Conservation (phyloP, 2,329 filamentous ascomycete genomes). For the Trichophaea hybrida region DNA sequence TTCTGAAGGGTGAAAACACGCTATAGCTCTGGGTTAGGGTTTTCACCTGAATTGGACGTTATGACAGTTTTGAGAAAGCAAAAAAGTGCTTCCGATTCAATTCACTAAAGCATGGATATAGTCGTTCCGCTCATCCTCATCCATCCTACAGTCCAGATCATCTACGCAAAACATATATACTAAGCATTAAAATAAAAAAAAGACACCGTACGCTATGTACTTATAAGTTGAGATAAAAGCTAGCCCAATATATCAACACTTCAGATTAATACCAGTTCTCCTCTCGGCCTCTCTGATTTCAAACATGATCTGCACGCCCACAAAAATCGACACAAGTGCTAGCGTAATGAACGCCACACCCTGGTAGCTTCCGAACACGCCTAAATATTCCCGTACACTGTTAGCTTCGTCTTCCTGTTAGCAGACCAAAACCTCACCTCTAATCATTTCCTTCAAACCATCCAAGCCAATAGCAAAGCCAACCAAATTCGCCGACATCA, state of each 20-base stretch:
- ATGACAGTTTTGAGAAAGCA: no score
- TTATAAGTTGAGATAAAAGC: not conserved
- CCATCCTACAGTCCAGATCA: no score
- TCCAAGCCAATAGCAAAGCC: slow-evolving; percentile 89
- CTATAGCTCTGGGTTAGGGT: no score
- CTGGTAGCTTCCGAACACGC: slow-evolving; percentile 16
- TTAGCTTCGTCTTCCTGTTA: slow-evolving; percentile 5
- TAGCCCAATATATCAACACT: slow-evolving; percentile 43
- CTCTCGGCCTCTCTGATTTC: slow-evolving; percentile 77
- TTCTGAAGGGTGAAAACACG: no score
- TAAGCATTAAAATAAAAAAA: no score
- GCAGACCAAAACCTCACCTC: slow-evolving; percentile 12
- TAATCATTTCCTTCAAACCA: slow-evolving; percentile 48
- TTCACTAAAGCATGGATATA: no score
- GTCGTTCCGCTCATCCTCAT: no score
- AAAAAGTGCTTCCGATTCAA: no score
- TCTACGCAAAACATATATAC: no score
- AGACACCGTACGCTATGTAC: no score
- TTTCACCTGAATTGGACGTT: no score
- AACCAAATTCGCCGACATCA: slow-evolving; percentile 90
- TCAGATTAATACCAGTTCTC: slow-evolving; percentile 66
- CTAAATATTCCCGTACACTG: not conserved
- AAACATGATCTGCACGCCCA: slow-evolving; percentile 89
- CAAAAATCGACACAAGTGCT: slow-evolving; percentile 63
- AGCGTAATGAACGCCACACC: slow-evolving; percentile 59